phyloP scores from a whole-genome alignment of 768 basidiomycete genomes.

The Leccinellum luteum region DNA sequence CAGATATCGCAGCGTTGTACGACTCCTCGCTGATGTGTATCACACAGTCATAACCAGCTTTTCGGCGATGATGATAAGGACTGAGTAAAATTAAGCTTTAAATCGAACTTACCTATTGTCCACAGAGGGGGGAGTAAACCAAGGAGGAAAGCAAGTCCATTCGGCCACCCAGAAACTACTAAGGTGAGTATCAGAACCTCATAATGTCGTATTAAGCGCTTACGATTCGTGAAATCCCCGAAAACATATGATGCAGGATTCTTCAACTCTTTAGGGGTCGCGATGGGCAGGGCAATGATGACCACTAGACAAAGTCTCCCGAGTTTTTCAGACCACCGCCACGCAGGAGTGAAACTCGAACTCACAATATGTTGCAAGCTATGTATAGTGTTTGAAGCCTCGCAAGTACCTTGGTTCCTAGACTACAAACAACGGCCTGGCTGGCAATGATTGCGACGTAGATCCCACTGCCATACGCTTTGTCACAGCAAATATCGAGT shows the following conservation, averaged over 20 bases:
- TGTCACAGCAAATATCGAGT: conserved; percentile 36
- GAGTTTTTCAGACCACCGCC: neutral
- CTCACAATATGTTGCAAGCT: conserved; percentile 38
- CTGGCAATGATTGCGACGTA: conserved; percentile 57
- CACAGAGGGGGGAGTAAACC: conserved; percentile 47
- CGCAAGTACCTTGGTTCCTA: conserved; percentile 62
- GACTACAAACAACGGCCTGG: conserved; percentile 61
- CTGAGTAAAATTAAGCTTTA: conserved; percentile 26
- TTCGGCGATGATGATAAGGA: neutral
- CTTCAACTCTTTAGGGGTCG: conserved; percentile 55
- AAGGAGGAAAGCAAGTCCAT: conserved; percentile 45
- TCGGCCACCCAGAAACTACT: conserved; percentile 40
- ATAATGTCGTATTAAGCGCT: conserved; percentile 5
- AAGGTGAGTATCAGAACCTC: neutral
- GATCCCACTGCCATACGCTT: conserved; percentile 47
- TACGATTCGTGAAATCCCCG: conserved; percentile 57
- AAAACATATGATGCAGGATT: conserved; percentile 62
- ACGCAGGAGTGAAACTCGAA: neutral
- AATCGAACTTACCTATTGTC: conserved; percentile 34
- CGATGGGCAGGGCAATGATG: conserved; percentile 60
- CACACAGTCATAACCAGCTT: conserved; percentile 37
- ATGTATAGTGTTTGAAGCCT: conserved; percentile 58
- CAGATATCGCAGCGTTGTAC: conserved; percentile 49
- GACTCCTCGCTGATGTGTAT: conserved; percentile 57
- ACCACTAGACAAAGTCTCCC: conserved; percentile 13